Percentiles rank a stretch among this genome's conserved stretches.
Evolutionary conservation across 176 grass and related monocot species (phyloP).

Genomic region (Themeda triandra): DNA sequence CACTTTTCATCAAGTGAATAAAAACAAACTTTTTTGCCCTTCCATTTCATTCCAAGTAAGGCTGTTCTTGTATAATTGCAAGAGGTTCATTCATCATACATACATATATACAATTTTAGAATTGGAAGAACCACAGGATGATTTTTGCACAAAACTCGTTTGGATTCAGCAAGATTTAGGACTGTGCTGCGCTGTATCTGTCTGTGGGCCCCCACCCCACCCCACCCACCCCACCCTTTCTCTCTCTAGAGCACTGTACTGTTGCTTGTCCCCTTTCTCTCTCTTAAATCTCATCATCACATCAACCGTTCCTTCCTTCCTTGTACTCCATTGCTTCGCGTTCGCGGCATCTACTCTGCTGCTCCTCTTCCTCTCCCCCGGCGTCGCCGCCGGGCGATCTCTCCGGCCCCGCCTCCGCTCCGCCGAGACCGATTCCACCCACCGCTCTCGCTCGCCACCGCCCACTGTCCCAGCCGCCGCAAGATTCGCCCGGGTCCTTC

Average conservation of each 20-base stretch:
- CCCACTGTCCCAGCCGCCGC: background rate
- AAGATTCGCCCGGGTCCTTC: background rate
- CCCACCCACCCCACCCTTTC: too few species aligned
- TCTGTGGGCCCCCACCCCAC: background rate
- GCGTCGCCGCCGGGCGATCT: conserved; percentile 19
- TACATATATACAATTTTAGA: background rate
- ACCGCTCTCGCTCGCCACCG: background rate
- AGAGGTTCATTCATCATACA: background rate
- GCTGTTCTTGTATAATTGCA: too few species aligned
- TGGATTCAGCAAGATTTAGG: background rate
- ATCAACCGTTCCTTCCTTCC: conserved; percentile 26
- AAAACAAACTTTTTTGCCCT: too few species aligned
- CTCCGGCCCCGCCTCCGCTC: background rate
- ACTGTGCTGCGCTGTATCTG: background rate
- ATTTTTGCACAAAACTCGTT: background rate
- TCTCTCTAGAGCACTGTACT: too few species aligned
- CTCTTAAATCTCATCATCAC: conserved; percentile 45
- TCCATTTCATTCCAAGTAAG: too few species aligned
- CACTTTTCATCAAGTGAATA: too few species aligned
- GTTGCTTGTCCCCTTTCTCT: background rate
- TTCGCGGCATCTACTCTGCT: conserved; percentile 44
- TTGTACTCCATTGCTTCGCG: conserved; percentile 8
- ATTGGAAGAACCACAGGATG: background rate
- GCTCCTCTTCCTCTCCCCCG: background rate
- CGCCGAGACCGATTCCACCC: conserved; percentile 8